Percentiles rank a stretch among this genome's conserved stretches.
Evolutionary conservation across 352 stramenopile genomes (phyloP).

Genomic region (Globisporangium irregulare): DNA sequence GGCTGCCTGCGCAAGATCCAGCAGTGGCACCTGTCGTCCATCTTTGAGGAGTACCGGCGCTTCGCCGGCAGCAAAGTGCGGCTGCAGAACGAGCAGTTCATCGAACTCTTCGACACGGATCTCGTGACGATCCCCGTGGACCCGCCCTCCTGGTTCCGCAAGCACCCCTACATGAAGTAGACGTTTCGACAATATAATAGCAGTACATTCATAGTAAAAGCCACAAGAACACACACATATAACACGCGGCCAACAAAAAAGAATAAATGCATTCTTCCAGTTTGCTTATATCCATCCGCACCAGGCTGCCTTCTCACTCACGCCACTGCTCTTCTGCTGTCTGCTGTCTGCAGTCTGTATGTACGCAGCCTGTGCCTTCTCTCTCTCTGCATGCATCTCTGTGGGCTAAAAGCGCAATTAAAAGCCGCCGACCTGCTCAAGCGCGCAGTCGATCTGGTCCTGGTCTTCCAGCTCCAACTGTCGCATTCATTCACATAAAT

Average conservation of each 20-base stretch:
- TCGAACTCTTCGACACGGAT: conserved; percentile 94
- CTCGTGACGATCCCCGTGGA: conserved; percentile 84
- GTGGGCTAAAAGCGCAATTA: conserved; percentile 21
- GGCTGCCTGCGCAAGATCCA: conserved; percentile 91
- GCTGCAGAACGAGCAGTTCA: conserved; percentile 93
- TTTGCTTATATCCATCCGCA: conserved; percentile 1
- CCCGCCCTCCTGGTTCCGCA: conserved; percentile 68
- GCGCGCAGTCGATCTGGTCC: conserved; percentile 97
- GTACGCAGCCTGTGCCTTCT: not conserved
- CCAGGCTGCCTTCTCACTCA: not conserved
- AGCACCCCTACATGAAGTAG: conserved; percentile 36
- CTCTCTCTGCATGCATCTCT: not conserved
- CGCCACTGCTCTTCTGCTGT: conserved; percentile 9
- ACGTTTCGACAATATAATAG: not conserved
- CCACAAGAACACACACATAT: not conserved
- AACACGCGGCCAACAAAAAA: not conserved
- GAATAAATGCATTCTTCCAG: conserved; percentile 2
- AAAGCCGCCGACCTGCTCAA: conserved; percentile 85
- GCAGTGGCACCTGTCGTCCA: conserved; percentile 91
- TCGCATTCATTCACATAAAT: not conserved
- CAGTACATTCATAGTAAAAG: not conserved
- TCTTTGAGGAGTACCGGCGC: conserved; percentile 92
- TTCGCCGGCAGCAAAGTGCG: conserved; percentile 89
- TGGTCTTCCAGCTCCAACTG: conserved; percentile 96
- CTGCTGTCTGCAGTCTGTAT: not conserved